Evolutionary conservation across 805 yeast species (phyloP).

Genomic region (Teunomyces aglyptinius): DNA sequence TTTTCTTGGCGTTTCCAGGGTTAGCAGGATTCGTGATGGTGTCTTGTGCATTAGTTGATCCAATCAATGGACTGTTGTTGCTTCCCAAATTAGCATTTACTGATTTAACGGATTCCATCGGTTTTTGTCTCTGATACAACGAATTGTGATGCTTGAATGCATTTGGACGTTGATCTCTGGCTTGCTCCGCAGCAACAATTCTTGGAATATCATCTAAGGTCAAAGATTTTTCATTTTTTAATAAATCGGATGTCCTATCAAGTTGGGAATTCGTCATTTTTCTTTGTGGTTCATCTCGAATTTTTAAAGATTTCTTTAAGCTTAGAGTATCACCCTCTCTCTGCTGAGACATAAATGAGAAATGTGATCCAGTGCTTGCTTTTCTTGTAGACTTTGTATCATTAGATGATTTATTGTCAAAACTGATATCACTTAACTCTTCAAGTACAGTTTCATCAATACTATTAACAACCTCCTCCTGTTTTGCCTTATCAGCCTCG

Average conservation of each 20-base stretch:
- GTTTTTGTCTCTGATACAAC: slow-evolving; percentile 34
- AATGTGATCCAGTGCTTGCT: slow-evolving; percentile 23
- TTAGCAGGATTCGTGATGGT: slow-evolving; percentile 8
- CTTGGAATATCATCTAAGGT: slow-evolving; percentile 96
- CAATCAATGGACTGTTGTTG: slow-evolving; percentile 7
- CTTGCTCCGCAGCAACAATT: slow-evolving; percentile 95
- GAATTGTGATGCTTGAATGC: slow-evolving; percentile 80
- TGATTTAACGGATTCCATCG: slow-evolving; percentile 24
- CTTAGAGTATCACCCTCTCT: slow-evolving; percentile 28
- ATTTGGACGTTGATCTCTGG: slow-evolving; percentile 88
- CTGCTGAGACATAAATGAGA: slow-evolving; percentile 25
- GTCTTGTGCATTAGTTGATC: slow-evolving; percentile 12
- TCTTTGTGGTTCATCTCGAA: slow-evolving; percentile 39
- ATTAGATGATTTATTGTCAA: slow-evolving; percentile 2
- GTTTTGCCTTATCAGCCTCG: slow-evolving; percentile 40
- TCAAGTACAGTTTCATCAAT: slow-evolving; percentile 17
- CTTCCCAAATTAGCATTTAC: slow-evolving; percentile 10
- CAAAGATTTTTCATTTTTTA: slow-evolving; percentile 77
- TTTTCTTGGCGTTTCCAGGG: slow-evolving; percentile 14
- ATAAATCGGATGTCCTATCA: slow-evolving; percentile 65
- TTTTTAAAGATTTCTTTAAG: slow-evolving; percentile 25
- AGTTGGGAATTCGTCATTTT: slow-evolving; percentile 36
- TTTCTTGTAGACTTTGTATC: slow-evolving; percentile 11
- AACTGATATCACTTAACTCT: slow-evolving; percentile 11
- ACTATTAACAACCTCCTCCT: slow-evolving; percentile 16